Conservation (phyloP, 257 asterid genomes). For the Salvia miltiorrhiza region DNA sequence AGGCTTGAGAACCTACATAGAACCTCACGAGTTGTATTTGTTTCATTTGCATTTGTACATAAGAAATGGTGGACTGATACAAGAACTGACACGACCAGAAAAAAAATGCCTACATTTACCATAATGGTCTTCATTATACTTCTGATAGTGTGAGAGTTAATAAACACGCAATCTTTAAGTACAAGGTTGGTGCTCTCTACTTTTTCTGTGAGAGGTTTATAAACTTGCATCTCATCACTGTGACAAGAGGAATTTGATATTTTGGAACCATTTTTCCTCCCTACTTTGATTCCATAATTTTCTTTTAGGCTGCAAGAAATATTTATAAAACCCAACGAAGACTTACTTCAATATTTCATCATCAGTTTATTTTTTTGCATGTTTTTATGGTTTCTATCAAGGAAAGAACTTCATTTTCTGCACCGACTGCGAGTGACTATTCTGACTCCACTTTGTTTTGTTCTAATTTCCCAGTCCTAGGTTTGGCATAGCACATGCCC, state of each 20-base stretch:
- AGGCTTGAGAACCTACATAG: no score
- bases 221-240: not conserved
- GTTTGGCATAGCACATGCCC: constrained; percentile 92
- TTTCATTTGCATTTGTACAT: not conserved
- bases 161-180: not conserved
- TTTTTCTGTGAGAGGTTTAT: not conserved
- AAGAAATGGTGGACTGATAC: not conserved
- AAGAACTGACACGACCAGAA: not conserved
- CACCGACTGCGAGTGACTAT: not conserved
- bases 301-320: not conserved
- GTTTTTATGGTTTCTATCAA: not conserved
- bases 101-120: not conserved
- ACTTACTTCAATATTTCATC: not conserved
- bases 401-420: not conserved
- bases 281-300: not conserved
- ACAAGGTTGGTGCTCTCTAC: not conserved
- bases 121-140: not conserved
- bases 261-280: not conserved
- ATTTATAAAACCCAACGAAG: not conserved
- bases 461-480: constrained; percentile 55
- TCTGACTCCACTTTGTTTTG: not conserved
- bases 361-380: not conserved
- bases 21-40: no score
- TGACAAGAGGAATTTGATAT: not conserved
- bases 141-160: not conserved